Evolutionary conservation across 106 monocot species (phyloP), one percentile per base, ranked within the genome.

Genomic region (Platanthera zijinensis): DNA sequence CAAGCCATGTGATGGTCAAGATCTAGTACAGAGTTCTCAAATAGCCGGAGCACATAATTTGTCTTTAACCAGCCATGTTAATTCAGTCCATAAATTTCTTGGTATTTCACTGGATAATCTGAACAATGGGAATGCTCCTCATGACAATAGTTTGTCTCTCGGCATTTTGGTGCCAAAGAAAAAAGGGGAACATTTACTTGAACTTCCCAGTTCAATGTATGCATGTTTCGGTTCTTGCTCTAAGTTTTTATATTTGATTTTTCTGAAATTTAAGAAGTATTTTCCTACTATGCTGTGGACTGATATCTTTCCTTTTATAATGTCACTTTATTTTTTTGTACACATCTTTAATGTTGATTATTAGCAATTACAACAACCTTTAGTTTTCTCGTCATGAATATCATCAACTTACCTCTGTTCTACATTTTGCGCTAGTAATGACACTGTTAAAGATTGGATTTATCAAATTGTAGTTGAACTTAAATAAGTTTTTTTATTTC

Each of bases 51-150:
- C 50, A 11, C 7, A 10, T 51, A 22, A 18, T 10, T 11, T 50
- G 0, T 4, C 10, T 10, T 50, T 21, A 8, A 21, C 19, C 21
- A 51, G 21, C 22, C 50, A 72, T 50, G 10, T 11, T 21, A 51
- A 15, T 18, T 0, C 8, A 51, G 72, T 51, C 2, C 21, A 51
- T 7, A 72, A 49, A 45, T 72, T 6, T 50, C 50, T 22, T 50
- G 50, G 14, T 50, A 72, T 51, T 50, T 51, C 51, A 10, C 72
- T 51, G 9, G 50, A 10, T 25, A 50, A 19, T 72, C 21, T 7
- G 18, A 72, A 72, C 19, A 72, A 72, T 72, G 72, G 50, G 50
- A 51, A 72, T 51, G 72, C 18, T 10, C 50, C 10, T 50, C 51
- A 72, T 72, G 72, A 21, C 2, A 15, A 51, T 4, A 72, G 51